These are phyloP conservation scores for Eimeria praecox DNA, from an alignment of 169 alveolate genomes.

Conservation along the genomic window DNA sequence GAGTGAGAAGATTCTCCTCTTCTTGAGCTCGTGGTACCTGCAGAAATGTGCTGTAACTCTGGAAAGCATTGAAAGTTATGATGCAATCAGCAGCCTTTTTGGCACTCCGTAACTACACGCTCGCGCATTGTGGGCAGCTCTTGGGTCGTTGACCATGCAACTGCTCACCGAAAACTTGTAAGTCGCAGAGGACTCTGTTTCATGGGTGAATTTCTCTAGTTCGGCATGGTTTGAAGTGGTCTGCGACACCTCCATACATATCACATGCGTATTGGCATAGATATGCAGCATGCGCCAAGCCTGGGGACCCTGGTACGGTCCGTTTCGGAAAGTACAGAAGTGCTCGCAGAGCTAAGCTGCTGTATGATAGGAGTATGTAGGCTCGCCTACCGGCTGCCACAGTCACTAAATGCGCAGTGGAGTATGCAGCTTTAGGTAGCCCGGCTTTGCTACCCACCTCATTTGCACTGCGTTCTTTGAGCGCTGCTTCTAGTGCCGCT, in stretches of 20 bases:
- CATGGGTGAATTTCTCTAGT: neutral
- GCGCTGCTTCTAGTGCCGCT: constrained; percentile 52
- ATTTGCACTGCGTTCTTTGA: constrained; percentile 50
- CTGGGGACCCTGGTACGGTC: neutral
- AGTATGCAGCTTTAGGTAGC: constrained; percentile 1
- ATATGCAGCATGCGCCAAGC: neutral
- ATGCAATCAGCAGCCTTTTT: neutral
- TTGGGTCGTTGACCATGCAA: neutral
- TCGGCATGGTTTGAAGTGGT: neutral
- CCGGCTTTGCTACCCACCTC: constrained; percentile 16
- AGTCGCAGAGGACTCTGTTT: constrained; percentile 54
- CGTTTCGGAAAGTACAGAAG: neutral
- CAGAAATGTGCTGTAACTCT: neutral
- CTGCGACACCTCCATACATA: neutral
- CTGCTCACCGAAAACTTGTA: constrained; percentile 50
- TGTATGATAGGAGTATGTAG: neutral
- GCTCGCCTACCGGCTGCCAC: neutral
- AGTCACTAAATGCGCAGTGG: neutral
- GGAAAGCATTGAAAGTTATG: neutral
- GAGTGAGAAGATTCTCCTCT: constrained; percentile 6
- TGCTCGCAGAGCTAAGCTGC: neutral
- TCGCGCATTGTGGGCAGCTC: neutral
- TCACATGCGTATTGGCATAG: neutral
- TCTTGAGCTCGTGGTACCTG: constrained; percentile 14
- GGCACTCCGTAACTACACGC: neutral